Base-by-base conservation (phyloP, 306 rosid species). In the Cicer yamashitae region DNA sequence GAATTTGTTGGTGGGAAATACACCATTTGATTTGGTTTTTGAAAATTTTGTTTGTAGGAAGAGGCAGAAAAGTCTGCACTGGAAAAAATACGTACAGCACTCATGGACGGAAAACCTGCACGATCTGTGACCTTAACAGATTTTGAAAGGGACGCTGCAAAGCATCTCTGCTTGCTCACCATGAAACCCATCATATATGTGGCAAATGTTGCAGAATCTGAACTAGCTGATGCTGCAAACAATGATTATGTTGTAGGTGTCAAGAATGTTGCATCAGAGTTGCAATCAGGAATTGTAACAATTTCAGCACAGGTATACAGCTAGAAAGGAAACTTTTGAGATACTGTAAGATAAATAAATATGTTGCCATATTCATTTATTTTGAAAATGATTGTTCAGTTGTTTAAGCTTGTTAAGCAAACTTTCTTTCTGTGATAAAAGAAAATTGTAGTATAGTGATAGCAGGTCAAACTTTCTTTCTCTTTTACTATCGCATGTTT, bases 191-290 rank as follows among this genome's bases (percentile, higher is more conserved):
- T 88, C 44, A 91, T 87, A 63, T 91, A 89, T 81, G 96, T 94
- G 46, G 97, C 98, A 18, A 94, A 94, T 85, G 97, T 94, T 80
- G 96, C 96, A 2, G 97, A 94, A 81, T 77, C 98, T 76, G 97
- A 94, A 80, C 80, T 94, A 39, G 90, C 96, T 15, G 91, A 90
- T 80, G 91, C 97, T 69, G 81, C 79, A 80, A 81, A 47, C 77
- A 91, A 91, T 68, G 73, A 79, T 70, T 84, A 81, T 52, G 93
- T 94, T 75, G 86, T 76, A 61, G 89, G 88, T 59, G 96, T 94
- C 74, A 84, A 67, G 81, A 58, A 71, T 82, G 91, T 88, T 77
- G 93, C 96, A 69, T 84, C 96, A 6, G 91, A 87, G 81, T 77
- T 90, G 87, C 85, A 86, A 80, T 94, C 91, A 41, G 93, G 96